phyloP scores from a whole-genome alignment of 169 alveolate species.

The Eimeria nieschulzi region DNA sequence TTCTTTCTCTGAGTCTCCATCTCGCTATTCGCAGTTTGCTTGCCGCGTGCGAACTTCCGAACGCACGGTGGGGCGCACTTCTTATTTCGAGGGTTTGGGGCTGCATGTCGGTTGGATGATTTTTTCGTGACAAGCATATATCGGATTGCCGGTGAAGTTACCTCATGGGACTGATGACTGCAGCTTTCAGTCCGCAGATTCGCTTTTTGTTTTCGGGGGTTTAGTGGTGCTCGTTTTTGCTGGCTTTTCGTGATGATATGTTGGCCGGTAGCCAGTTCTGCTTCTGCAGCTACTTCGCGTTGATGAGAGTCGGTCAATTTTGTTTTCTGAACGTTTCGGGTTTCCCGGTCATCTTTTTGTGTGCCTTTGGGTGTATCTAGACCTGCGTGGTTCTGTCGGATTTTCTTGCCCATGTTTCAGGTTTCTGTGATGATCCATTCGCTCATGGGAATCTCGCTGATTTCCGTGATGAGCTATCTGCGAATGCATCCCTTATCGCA shows the following conservation, averaged over 20 bases:
- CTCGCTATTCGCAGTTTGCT: slow-evolving; percentile 56
- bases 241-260: neutral
- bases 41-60: slow-evolving; percentile 1
- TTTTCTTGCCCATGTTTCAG: neutral
- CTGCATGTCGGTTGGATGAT: slow-evolving; percentile 32
- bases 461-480: slow-evolving; percentile 59
- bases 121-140: slow-evolving; percentile 32
- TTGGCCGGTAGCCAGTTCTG: slow-evolving; percentile 54
- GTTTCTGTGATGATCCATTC: slow-evolving; percentile 25
- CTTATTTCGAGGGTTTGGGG: neutral
- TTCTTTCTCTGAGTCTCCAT: slow-evolving; percentile 6
- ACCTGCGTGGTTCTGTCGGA: neutral
- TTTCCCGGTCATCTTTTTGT: neutral
- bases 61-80: slow-evolving; percentile 56
- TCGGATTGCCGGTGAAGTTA: slow-evolving; percentile 32
- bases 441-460: slow-evolving; percentile 66
- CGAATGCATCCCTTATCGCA: slow-evolving; percentile 66
- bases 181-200: neutral
- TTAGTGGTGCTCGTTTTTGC: neutral
- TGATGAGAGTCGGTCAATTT: slow-evolving; percentile 34
- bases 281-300: slow-evolving; percentile 55
- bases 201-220: neutral
- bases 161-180: slow-evolving; percentile 5
- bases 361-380: neutral
- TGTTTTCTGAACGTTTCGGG: neutral